Evolutionary conservation across 1,284 basidiomycete genomes (phyloP).

Genomic region (Trichosporon asahii): DNA sequence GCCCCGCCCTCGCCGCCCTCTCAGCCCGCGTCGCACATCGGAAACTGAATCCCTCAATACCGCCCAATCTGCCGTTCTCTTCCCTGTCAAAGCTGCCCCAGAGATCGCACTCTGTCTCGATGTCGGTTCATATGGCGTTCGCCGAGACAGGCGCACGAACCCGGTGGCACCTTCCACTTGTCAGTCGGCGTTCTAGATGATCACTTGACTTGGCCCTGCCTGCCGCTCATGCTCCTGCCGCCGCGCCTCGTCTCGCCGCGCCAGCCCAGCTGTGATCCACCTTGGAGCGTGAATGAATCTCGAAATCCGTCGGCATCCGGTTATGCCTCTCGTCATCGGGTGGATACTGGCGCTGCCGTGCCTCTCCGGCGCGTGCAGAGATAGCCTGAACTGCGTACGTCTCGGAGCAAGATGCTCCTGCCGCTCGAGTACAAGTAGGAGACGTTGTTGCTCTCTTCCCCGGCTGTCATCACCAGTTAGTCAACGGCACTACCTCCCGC

Average conservation of each 20-base stretch:
- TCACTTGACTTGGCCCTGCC: background rate
- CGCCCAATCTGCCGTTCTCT: background rate
- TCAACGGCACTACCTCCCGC: background rate
- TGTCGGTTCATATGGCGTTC: background rate
- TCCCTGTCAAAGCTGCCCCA: background rate
- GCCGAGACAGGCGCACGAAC: background rate
- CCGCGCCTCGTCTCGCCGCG: too few relatives aligned
- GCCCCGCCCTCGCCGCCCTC: background rate
- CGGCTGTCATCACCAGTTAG: background rate
- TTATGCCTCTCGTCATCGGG: background rate
- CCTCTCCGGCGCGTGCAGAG: background rate
- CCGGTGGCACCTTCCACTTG: background rate
- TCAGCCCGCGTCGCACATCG: background rate
- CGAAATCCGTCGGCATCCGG: constrained; percentile 9
- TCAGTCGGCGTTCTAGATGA: background rate
- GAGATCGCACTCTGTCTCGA: background rate
- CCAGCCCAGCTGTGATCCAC: background rate
- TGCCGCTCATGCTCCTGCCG: background rate
- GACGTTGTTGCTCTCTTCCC: background rate
- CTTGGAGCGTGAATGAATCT: background rate
- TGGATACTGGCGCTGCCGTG: background rate
- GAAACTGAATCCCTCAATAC: constrained; percentile 1
- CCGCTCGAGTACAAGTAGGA: background rate
- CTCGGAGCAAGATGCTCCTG: background rate
- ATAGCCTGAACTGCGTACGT: background rate